A percentile compares a stretch with the other conserved stretches of the same genome.
These are phyloP conservation scores for Eleusine indica DNA, from an alignment of 176 grass and related monocot genomes.

Conservation along the genomic window DNA sequence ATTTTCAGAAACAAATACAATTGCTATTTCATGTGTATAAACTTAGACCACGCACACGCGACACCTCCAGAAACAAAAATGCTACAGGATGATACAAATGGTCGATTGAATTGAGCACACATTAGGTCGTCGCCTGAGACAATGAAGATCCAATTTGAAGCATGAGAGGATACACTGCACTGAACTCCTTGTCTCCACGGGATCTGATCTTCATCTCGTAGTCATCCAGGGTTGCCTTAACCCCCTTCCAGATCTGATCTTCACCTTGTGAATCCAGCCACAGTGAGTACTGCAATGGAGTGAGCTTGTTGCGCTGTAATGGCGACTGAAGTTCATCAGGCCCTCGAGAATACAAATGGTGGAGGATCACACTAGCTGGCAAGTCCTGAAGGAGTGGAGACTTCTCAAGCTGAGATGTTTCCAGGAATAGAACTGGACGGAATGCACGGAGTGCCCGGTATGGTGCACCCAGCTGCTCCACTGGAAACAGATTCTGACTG, in stretches of 20 bases:
- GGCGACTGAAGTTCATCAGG: constrained; percentile 92
- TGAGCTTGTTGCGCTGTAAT: constrained; percentile 87
- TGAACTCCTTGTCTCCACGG: constrained; percentile 84
- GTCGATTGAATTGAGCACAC: neutral
- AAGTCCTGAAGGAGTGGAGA: constrained; percentile 80
- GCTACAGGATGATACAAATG: constrained; percentile 47
- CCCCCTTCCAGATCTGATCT: constrained; percentile 93
- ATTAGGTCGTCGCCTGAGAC: constrained; percentile 40
- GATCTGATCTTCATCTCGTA: constrained; percentile 73
- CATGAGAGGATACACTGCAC: constrained; percentile 87
- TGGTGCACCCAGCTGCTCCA: constrained; percentile 91
- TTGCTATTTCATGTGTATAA: constrained; percentile 47
- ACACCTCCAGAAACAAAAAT: constrained; percentile 33
- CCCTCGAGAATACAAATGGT: constrained; percentile 87
- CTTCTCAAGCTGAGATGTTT: constrained; percentile 77
- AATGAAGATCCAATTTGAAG: constrained; percentile 73
- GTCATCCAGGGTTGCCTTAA: constrained; percentile 90
- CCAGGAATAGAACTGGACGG: constrained; percentile 88
- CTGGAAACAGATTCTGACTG: constrained; percentile 96
- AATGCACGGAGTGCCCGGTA: constrained; percentile 85
- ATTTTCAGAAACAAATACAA: constrained; percentile 40
- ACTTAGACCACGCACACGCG: constrained; percentile 17
- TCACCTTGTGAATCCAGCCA: constrained; percentile 95
- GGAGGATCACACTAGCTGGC: constrained; percentile 81
- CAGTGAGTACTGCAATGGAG: constrained; percentile 71